Base-by-base conservation (phyloP, 768 basidiomycete genomes). In the Neoboletus magnificus region DNA sequence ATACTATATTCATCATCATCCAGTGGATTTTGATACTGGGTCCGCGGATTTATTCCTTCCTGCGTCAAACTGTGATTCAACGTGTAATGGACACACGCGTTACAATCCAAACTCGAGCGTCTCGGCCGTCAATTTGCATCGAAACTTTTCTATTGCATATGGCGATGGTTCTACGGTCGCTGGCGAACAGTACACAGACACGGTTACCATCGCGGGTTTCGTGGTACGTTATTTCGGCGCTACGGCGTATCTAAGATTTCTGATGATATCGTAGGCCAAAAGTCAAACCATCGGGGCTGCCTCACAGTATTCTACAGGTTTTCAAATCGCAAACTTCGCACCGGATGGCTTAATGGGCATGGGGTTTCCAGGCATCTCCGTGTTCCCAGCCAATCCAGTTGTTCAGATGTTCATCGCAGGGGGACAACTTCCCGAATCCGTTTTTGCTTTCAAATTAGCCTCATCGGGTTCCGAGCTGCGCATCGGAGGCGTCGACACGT, bases 321-420 rank as follows among this genome's bases (percentile, higher is more conserved):
- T 71, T 20, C 39, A 61, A 23, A 25, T n/a, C 4, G 20, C 50
- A 10, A 48, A 11, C 3, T 71, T 62, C 15, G 36, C 56, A n/a
- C 49, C 69, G 1, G 71, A 72, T 39, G 73, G 74, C 7, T 48
- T 75, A 9, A 61, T 75, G 61, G 77, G 79, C 54, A 75, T 81
- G 78, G 77, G 66, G 0, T 81, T 78, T 66, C 52, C 64, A 13
- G 46, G 66, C 20, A 63, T 81, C 29, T 76, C 78, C 3, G 60
- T 41, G 3, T 78, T 71, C 57, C 54, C 54, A 20, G 64, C 69
- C 5, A 64, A 62, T 45, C 73, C 79, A 0, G 64, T 80, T 23
- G 70, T 79, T 55, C 74, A 80, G 47, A 77, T 75, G 8, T 73
- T 83, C 20, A 56, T 79, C 22, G 55, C 65, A 13, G 73, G 81